Percentiles rank a stretch among this genome's conserved stretches.
These are phyloP conservation scores for Pneumocystis jirovecii DNA, from an alignment of 1,139 yeast species.

Conservation along the genomic window DNA sequence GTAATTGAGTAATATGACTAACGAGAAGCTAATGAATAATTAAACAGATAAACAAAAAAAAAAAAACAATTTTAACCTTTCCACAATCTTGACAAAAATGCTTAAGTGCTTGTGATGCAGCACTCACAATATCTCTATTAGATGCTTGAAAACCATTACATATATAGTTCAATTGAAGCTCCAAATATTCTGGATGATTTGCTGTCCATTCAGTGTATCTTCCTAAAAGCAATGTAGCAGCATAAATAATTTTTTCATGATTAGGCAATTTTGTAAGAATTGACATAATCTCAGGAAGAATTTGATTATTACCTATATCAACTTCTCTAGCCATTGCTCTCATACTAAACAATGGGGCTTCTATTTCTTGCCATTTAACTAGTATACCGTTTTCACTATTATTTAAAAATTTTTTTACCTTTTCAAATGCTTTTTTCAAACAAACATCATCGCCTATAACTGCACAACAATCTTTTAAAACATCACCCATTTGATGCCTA, in stretches of 20 bases:
- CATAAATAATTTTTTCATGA: slow-evolving; percentile 74
- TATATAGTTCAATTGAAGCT: slow-evolving; percentile 71
- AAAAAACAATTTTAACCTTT: background rate
- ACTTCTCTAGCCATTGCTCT: slow-evolving; percentile 94
- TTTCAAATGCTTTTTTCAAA: slow-evolving; percentile 44
- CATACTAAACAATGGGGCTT: slow-evolving; percentile 79
- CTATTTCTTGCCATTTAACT: slow-evolving; percentile 66
- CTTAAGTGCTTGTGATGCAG: slow-evolving; percentile 90
- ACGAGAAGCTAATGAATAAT: slow-evolving; percentile 32
- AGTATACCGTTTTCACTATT: slow-evolving; percentile 21
- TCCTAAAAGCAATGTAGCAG: slow-evolving; percentile 84
- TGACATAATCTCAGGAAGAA: slow-evolving; percentile 68
- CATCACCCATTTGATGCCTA: slow-evolving; percentile 94
- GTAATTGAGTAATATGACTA: slow-evolving; percentile 59
- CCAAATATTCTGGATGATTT: slow-evolving; percentile 65
- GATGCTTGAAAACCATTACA: slow-evolving; percentile 52
- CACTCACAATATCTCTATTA: slow-evolving; percentile 47
- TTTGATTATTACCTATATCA: slow-evolving; percentile 46
- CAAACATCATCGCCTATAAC: slow-evolving; percentile 69
- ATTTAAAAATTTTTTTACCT: slow-evolving; percentile 32
- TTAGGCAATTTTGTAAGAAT: slow-evolving; percentile 59
- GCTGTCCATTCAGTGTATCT: slow-evolving; percentile 93
- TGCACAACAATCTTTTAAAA: slow-evolving; percentile 83
- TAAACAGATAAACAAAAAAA: background rate
- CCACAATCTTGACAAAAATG: slow-evolving; percentile 90